Percentiles rank a stretch among this genome's conserved stretches.
Conservation (phyloP, 768 basidiomycete genomes). For the Paxillus ammoniavirescens region DNA sequence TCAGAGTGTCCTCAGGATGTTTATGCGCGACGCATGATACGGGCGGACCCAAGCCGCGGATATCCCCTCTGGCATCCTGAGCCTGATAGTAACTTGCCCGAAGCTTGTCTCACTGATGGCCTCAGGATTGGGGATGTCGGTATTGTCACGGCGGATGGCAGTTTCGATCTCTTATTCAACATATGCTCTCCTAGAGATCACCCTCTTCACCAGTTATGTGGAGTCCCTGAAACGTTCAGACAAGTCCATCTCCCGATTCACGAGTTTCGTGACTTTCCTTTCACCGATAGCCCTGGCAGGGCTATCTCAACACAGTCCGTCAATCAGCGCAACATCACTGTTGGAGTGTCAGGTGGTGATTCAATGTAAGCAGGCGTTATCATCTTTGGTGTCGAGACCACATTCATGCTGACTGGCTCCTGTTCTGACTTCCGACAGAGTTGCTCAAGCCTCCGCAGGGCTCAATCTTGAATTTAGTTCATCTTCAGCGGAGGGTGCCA, state of each 20-base stretch:
- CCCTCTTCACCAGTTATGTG: slow-evolving; percentile 26
- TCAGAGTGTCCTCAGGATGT: not conserved
- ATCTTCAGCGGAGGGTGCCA: slow-evolving; percentile 28
- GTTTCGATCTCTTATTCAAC: slow-evolving; percentile 40
- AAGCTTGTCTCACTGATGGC: slow-evolving; percentile 25
- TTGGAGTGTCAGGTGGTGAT: too few relatives aligned
- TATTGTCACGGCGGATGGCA: slow-evolving; percentile 33
- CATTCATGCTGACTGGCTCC: not conserved
- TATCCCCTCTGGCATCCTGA: slow-evolving; percentile 38
- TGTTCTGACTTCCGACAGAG: not conserved
- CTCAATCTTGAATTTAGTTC: slow-evolving; percentile 14
- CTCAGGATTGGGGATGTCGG: slow-evolving; percentile 40
- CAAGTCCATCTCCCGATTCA: slow-evolving; percentile 16
- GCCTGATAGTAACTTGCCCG: slow-evolving; percentile 23
- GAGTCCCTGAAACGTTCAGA: slow-evolving; percentile 31
- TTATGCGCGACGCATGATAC: slow-evolving; percentile 21
- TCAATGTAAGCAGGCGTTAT: not conserved
- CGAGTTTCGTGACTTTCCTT: not conserved
- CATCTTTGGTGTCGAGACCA: not conserved
- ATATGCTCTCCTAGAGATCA: slow-evolving; percentile 30
- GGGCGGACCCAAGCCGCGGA: slow-evolving; percentile 27
- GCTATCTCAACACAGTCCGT: too few relatives aligned
- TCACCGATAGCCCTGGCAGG: not conserved
- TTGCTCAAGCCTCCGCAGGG: too few relatives aligned
- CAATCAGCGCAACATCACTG: too few relatives aligned